A percentile compares a stretch with the other conserved stretches of the same genome.
These are phyloP conservation scores for Trichosanthes cucumerina DNA, from an alignment of 306 rosid species.

Conservation along the genomic window DNA sequence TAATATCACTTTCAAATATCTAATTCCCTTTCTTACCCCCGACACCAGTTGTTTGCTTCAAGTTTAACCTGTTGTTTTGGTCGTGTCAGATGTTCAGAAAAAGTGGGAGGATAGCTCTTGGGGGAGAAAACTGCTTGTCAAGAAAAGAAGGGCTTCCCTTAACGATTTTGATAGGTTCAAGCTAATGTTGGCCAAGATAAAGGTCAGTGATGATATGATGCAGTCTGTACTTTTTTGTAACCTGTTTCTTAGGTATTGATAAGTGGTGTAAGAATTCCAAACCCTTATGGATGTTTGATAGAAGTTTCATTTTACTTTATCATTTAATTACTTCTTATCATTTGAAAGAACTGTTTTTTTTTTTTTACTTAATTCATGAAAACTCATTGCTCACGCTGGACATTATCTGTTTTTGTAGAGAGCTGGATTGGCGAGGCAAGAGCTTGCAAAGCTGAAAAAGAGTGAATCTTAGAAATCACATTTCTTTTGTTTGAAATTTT, in stretches of 20 bases:
- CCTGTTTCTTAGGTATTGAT: background rate
- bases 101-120: slow-evolving; percentile 94
- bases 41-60: background rate
- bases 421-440: slow-evolving; percentile 68
- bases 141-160: slow-evolving; percentile 60
- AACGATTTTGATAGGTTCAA: slow-evolving; percentile 86
- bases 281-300: background rate
- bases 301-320: background rate
- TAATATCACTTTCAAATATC: background rate
- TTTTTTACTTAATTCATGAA: background rate
- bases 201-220: slow-evolving; percentile 30
- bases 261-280: background rate
- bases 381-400: background rate
- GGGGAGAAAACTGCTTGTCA: slow-evolving; percentile 87
- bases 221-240: background rate
- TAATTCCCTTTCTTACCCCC: background rate
- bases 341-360: background rate
- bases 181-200: slow-evolving; percentile 86
- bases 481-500: background rate
- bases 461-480: slow-evolving; percentile 22
- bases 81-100: slow-evolving; percentile 61
- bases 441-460: slow-evolving; percentile 66
- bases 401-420: slow-evolving; percentile 41
- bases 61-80: background rate
- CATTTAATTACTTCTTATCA: background rate